Conservation (phyloP, 75 land plant species). For the Isoetes taiwanensis region DNA sequence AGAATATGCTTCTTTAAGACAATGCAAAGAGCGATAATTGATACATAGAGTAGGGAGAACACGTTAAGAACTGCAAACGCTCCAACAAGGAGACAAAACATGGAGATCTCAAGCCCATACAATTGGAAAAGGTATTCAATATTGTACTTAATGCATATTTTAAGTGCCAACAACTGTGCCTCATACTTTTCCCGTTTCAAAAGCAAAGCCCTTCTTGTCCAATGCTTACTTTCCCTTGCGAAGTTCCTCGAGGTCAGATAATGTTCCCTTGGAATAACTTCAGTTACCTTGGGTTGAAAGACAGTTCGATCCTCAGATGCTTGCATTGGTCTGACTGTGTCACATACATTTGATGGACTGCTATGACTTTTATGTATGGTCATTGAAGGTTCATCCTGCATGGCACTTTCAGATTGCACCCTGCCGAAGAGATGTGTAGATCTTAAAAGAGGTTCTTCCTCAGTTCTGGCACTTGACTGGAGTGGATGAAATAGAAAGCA, state of each 20-base stretch:
- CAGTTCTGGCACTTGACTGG: no score
- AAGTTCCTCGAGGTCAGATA: slow-evolving; percentile 1
- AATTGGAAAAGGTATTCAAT: slow-evolving; percentile 65
- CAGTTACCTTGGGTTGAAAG: no score
- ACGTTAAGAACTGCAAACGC: slow-evolving; percentile 82
- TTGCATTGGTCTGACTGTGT: no score
- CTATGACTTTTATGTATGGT: no score
- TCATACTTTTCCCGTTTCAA: slow-evolving; percentile 64
- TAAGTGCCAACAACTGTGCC: slow-evolving; percentile 57
- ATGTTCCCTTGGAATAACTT: no score
- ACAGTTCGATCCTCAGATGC: no score
- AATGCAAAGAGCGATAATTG: slow-evolving; percentile 55
- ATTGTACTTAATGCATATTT: slow-evolving; percentile 50
- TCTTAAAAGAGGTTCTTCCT: no score
- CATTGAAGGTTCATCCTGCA: no score
- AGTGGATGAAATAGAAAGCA: slow-evolving; percentile 59
- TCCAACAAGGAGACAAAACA: slow-evolving; percentile 71
- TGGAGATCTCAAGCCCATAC: slow-evolving; percentile 82
- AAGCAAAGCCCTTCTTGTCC: slow-evolving; percentile 54
- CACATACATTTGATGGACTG: no score
- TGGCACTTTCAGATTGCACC: no score
- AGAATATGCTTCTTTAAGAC: slow-evolving; percentile 39
- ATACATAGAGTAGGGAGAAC: slow-evolving; percentile 65
- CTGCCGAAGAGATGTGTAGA: no score
- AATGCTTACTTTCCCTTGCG: slow-evolving; percentile 43